Evolutionary conservation across 352 stramenopile species (phyloP).

Genomic region (Phytopythium sindhum): DNA sequence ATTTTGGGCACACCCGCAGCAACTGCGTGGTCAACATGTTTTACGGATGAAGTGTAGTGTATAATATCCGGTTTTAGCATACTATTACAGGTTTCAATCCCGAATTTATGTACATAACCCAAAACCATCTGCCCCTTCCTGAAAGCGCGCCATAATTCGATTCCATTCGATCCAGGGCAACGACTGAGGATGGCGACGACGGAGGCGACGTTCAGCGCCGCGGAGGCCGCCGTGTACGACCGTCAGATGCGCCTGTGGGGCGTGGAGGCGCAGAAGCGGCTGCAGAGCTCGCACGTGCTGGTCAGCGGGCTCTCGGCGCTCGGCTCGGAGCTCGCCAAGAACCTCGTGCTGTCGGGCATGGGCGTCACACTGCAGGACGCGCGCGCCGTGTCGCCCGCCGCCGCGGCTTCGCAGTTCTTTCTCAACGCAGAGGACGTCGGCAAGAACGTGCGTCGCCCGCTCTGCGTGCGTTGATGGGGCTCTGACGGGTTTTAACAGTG

Average conservation of each 20-base stretch:
- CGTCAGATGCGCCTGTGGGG: slow-evolving; percentile 99
- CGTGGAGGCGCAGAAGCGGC: slow-evolving; percentile 93
- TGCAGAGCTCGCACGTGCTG: slow-evolving; percentile 87
- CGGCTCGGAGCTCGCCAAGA: slow-evolving; percentile 95
- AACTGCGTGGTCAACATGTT: no score
- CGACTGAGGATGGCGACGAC: slow-evolving; percentile 2
- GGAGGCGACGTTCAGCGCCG: slow-evolving; percentile 56
- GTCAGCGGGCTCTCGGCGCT: slow-evolving; percentile 84
- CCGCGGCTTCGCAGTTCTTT: slow-evolving; percentile 84
- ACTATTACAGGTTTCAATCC: no score
- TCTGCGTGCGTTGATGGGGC: neutral
- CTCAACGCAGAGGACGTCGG: slow-evolving; percentile 64
- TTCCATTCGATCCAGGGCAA: neutral
- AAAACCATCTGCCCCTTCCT: no score
- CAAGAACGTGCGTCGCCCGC: slow-evolving; percentile 48
- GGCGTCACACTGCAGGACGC: slow-evolving; percentile 91
- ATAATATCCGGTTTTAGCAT: no score
- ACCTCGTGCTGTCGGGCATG: slow-evolving; percentile 96
- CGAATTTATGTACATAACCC: no score
- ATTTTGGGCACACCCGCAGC: neutral
- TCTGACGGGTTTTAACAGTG: neutral
- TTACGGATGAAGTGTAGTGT: no score
- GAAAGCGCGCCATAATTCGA: neutral
- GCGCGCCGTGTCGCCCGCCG: slow-evolving; percentile 33
- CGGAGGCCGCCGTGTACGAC: slow-evolving; percentile 96